Evolutionary conservation across 106 monocot genomes (phyloP).

Genomic region (Ottelia alismoides): DNA sequence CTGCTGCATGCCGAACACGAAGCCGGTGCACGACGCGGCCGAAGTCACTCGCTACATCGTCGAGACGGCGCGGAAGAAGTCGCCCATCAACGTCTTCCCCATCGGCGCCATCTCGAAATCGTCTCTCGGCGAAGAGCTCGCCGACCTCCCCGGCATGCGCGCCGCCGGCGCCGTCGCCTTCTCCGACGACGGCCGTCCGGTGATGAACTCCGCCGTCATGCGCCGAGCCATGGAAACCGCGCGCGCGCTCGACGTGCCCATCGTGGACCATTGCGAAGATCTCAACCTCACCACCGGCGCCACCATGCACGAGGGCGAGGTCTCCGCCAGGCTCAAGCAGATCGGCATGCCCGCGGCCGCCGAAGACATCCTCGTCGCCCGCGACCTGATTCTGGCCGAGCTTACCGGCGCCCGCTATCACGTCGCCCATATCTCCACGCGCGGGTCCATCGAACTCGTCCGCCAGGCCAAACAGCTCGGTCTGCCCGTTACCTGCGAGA

Average conservation of each 20-base stretch:
- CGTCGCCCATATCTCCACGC: background rate
- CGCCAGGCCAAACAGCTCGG: background rate
- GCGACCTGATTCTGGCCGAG: background rate
- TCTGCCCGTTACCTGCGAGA: background rate
- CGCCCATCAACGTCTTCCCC: background rate
- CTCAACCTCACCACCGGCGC: background rate
- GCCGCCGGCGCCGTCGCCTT: background rate
- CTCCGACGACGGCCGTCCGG: background rate
- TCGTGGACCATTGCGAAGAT: background rate
- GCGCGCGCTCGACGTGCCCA: background rate
- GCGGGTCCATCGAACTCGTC: background rate
- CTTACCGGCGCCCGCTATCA: background rate
- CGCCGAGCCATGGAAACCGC: background rate
- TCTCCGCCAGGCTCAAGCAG: background rate
- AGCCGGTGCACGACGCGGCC: background rate
- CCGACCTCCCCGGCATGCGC: background rate
- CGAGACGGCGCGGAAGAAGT: background rate
- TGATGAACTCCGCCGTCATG: background rate
- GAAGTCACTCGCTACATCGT: background rate
- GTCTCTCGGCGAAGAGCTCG: background rate
- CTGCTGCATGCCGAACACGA: background rate
- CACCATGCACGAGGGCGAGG: background rate
- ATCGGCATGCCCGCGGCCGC: too few species aligned
- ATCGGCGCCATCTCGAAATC: background rate
- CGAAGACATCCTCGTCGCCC: background rate